Percentiles rank a stretch among this genome's conserved stretches.
These are phyloP conservation scores for Colletotrichum theobromicola DNA, from an alignment of 2,329 filamentous ascomycete species.

Conservation along the genomic window DNA sequence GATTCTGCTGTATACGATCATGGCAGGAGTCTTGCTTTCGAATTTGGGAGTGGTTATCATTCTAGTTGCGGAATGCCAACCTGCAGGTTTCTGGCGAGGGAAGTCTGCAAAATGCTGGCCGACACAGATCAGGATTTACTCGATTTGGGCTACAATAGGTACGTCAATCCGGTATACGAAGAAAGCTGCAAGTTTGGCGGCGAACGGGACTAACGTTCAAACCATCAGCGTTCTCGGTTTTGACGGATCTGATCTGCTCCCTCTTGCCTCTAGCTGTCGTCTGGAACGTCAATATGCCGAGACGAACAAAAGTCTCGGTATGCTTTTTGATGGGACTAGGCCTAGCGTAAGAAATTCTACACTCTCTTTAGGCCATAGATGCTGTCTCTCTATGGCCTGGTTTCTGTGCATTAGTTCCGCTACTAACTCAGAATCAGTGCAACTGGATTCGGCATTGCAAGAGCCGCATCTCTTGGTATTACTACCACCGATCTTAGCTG, in stretches of 20 bases:
- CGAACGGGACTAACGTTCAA: neutral
- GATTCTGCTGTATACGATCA: conserved; percentile 32
- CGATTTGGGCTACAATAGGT: conserved; percentile 37
- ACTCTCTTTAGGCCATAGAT: neutral
- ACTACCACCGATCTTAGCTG: conserved; percentile 27
- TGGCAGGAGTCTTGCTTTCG: conserved; percentile 33
- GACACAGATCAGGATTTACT: conserved; percentile 32
- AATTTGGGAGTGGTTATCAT: conserved; percentile 36
- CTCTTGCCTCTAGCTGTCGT: conserved; percentile 34
- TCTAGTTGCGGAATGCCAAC: conserved; percentile 35
- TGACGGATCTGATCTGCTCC: conserved; percentile 29
- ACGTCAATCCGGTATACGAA: neutral
- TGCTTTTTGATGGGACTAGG: conserved; percentile 36
- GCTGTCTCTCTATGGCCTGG: accelerated
- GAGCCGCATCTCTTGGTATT: conserved; percentile 26
- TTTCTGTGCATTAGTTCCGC: neutral
- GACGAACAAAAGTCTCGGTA: conserved; percentile 31
- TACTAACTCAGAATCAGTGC: conserved; percentile 7
- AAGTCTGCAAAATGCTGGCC: conserved; percentile 31
- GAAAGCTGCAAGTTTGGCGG: accelerated
- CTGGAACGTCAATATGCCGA: conserved; percentile 34
- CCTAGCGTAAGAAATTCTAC: conserved; percentile 18
- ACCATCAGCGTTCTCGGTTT: conserved; percentile 24
- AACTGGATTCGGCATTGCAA: conserved; percentile 27
- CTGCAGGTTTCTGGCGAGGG: conserved; percentile 21